Base-by-base conservation (phyloP, 257 asterid species). In the Primulina tabacum region DNA sequence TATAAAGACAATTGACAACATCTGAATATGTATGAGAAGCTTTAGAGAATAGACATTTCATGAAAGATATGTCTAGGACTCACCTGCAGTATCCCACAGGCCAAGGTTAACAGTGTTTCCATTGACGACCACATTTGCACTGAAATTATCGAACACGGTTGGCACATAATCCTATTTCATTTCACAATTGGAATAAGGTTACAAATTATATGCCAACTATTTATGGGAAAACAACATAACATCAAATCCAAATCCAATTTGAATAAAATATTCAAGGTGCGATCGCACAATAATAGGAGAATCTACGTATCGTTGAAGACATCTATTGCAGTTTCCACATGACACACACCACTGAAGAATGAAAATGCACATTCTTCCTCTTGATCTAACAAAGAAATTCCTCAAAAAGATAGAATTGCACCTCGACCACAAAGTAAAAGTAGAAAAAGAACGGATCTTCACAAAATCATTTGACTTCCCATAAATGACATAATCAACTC, bases 71-170 rank as follows among this genome's bases (percentile, higher is more conserved):
- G 28, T 70, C 60, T 56, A 55, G 40, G 61, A 68, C 66, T 66
- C 80, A 88, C 95, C 95, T 62, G 95, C 95, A 33, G 95, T 88
- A 76, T 88, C 95, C 95, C 95, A 88, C 68, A 88, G 84, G 77
- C 95, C 95, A 28, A 88, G 84, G 80, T 88, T 88, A 47, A 88
- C 88, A 55, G 88, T 86, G 76, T 77, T 75, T 60, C 92, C 95
- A 75, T 88, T 88, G 64, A 88, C 95, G 5, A 85, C 84, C 47
- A 88, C 92, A 71, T 88, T 88, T 28, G 95, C 95, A 74, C 95
- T 88, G 82, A 87, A 87, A 82, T 87, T 87, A 74, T 87, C 95
- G 71, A 88, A 88, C 65, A 88, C 95, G 37, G 95, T 88, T 2
- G 95, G 95, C 75, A 88, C 85, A 84, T 88, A 88, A 80, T 88